A percentile compares a stretch with the other conserved stretches of the same genome.
Conservation (phyloP, 345 rosid genomes). For the Populus deltoides region DNA sequence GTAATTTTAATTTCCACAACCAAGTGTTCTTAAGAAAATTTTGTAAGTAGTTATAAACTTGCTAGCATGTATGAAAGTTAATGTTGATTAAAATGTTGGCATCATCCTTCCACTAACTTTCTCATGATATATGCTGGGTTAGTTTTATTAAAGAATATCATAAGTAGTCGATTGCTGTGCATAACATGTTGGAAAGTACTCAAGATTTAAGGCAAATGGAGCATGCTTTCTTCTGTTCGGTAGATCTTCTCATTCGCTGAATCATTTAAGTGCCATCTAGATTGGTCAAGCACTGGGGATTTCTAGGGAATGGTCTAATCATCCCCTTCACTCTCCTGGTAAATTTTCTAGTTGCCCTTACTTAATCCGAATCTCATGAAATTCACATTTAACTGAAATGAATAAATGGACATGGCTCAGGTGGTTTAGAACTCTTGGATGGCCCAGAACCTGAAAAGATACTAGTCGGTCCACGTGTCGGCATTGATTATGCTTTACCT, state of each 20-base stretch:
- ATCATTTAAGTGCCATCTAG: slow-evolving; percentile 25
- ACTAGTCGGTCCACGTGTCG: slow-evolving; percentile 80
- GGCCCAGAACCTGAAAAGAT: slow-evolving; percentile 77
- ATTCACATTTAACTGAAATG: slow-evolving; percentile 1
- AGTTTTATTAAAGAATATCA: no score
- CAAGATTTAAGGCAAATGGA: background rate
- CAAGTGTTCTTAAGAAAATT: no score
- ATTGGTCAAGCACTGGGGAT: slow-evolving; percentile 95
- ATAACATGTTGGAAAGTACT: background rate
- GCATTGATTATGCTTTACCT: slow-evolving; percentile 84
- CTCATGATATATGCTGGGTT: no score
- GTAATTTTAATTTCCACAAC: no score
- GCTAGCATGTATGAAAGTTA: no score
- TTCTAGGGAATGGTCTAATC: slow-evolving; percentile 84
- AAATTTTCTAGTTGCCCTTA: slow-evolving; percentile 8
- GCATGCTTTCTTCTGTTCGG: background rate
- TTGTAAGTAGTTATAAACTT: no score
- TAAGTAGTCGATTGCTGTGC: no score
- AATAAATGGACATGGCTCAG: slow-evolving; percentile 31
- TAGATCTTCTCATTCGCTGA: background rate
- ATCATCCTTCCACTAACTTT: no score
- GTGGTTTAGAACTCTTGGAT: slow-evolving; percentile 79
- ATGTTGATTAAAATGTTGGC: no score
- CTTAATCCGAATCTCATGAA: background rate
- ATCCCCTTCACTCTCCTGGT: slow-evolving; percentile 81